Base-by-base conservation (phyloP, 345 rosid genomes). In the Angophora floribunda region DNA sequence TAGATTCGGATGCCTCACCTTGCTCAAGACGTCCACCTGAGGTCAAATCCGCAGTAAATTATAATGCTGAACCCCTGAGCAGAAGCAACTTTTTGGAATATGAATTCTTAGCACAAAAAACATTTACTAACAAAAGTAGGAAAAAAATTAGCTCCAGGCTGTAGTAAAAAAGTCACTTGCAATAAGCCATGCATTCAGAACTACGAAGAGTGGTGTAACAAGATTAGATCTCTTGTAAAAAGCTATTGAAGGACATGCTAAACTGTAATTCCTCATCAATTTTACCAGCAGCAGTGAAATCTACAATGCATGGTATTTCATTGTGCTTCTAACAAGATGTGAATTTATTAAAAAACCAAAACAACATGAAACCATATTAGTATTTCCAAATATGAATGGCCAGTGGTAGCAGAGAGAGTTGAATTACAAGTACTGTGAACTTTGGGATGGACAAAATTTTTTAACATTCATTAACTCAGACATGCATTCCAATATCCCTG, bases 1-100 rank as follows among this genome's bases (percentile, higher is more conserved):
- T 65, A 97, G 92, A 96, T 97, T 95, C 30, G 98, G 99, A 92
- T 97, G 99, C 90, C 99, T 93, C 87, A 93, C 91, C 92, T 95
- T 96, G 92, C 99, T 95, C 91, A 97, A 91, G 88, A 96, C 93
- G 85, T 94, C 95, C 87, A 97, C 97, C 99, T 97, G 93, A 52
- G 82, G 91, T 57, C 80, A 52, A 89, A 86, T 86, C 82, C 89
- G 52, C 49, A 91, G 85, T 87, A 50, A 86, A 51, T 24, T 85
- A 32, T 44, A 36, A 85, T 84, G 51, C 53, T 53, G 78, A 44
- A 82, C 67, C 47, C 49, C 57, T 70, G 51, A 26, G 78, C 79
- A 67, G 41, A 87, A 32, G 44, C 55, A 13, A 67, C 47, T 30
- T 51, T 59, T 16, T 87, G 47, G 52, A 28, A 57, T 65, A n/a